Percentiles rank a stretch among this genome's conserved stretches.
These are phyloP conservation scores for Chlamydomonas reinhardtii DNA, from an alignment of 163 green algal genomes.

Conservation along the genomic window DNA sequence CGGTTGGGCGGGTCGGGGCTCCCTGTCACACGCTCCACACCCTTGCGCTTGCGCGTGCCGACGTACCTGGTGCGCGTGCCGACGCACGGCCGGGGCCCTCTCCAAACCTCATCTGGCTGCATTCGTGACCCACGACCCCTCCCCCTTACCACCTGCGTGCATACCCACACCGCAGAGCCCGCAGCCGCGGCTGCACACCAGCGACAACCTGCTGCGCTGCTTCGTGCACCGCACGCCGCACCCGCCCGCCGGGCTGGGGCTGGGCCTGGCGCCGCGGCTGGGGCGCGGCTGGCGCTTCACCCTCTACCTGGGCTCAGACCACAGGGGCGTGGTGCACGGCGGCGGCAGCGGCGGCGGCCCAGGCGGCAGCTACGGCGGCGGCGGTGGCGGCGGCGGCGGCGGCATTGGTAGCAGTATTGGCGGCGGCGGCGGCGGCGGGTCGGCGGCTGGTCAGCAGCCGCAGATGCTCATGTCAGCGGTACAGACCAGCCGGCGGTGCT, in stretches of 20 bases:
- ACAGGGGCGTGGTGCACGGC: background rate
- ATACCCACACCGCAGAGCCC: constrained; percentile 33
- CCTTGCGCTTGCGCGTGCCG: too few species aligned
- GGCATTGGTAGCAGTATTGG: background rate
- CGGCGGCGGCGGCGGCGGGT: background rate
- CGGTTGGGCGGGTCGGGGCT: background rate
- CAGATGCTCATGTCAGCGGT: constrained; percentile 20
- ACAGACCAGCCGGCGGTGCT: constrained; percentile 32
- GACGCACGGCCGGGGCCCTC: too few species aligned
- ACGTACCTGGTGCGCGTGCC: too few species aligned
- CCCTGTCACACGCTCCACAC: too few species aligned
- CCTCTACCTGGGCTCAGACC: constrained; percentile 53
- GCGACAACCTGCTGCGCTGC: constrained; percentile 36
- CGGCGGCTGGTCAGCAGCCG: background rate
- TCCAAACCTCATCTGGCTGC: too few species aligned
- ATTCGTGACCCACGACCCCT: too few species aligned
- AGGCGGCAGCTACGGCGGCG: background rate
- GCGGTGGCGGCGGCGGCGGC: too few species aligned
- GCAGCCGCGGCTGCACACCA: background rate
- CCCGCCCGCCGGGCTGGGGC: background rate
- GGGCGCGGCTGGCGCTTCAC: constrained; percentile 35
- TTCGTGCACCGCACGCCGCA: constrained; percentile 3
- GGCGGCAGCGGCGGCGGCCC: background rate
- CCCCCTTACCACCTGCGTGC: background rate
- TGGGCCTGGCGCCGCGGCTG: constrained; percentile 19